Evolutionary conservation across 176 grass and related monocot species (phyloP).

Genomic region (Triticum turgidum): DNA sequence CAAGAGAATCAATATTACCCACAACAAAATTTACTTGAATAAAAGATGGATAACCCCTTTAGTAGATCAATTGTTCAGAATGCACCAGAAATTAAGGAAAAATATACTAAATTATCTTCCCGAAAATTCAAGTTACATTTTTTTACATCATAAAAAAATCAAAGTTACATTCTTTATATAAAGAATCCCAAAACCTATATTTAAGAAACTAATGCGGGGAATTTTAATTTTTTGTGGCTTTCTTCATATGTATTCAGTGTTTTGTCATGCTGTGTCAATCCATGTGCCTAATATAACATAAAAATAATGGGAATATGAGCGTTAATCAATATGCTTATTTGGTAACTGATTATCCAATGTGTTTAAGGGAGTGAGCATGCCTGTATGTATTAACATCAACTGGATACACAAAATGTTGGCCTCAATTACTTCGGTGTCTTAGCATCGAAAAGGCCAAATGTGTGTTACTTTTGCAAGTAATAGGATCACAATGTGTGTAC

Average conservation of each 20-base stretch:
- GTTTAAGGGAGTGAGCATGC: slow-evolving; percentile 11
- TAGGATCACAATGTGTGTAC: neutral
- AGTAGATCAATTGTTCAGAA: slow-evolving; percentile 1
- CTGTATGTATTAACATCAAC: neutral
- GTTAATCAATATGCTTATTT: neutral
- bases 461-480: neutral
- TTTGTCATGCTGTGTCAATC: neutral
- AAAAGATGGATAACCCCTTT: neutral
- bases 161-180: neutral
- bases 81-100: neutral
- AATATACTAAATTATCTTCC: neutral
- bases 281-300: neutral
- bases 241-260: slow-evolving; percentile 11
- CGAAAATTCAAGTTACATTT: neutral
- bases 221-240: neutral
- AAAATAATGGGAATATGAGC: neutral
- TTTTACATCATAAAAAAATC: too few species aligned
- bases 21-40: neutral
- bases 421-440: neutral
- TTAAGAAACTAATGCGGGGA: neutral
- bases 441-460: neutral
- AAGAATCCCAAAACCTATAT: neutral
- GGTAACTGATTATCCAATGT: neutral
- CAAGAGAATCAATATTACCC: neutral
- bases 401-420: neutral